Conservation (phyloP, 2,329 filamentous ascomycete genomes). For the Venturia nashicola region DNA sequence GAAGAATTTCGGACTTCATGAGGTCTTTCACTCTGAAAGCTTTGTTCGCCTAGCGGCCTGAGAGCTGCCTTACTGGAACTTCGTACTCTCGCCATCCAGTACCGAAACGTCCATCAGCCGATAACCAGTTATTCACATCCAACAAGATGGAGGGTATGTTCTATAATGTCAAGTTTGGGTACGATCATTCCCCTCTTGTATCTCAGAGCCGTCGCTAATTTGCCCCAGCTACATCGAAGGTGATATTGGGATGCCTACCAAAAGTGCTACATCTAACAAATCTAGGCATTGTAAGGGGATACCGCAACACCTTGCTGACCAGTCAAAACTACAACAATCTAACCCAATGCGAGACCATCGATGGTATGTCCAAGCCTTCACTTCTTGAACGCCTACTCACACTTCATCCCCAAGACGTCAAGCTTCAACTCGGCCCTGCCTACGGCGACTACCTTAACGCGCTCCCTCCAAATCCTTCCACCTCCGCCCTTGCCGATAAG, state of each 20-base stretch:
- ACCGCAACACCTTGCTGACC: conserved; percentile 86
- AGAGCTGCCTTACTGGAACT: not conserved
- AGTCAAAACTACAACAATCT: conserved; percentile 87
- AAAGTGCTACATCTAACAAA: not conserved
- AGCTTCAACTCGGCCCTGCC: conserved; percentile 89
- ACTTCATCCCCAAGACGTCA: conserved; percentile 57
- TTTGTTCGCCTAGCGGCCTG: not conserved
- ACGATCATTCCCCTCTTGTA: conserved; percentile 21
- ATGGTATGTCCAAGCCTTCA: conserved; percentile 48
- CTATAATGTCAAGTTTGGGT: conserved; percentile 93
- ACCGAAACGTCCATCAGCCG: not conserved
- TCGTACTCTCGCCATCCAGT: not conserved
- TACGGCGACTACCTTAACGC: conserved; percentile 95
- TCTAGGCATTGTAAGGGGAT: conserved; percentile 81
- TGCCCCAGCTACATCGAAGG: conserved; percentile 65
- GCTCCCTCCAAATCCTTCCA: conserved; percentile 92
- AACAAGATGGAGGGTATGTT: conserved; percentile 75
- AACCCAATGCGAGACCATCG: conserved; percentile 94
- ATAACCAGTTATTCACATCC: not conserved
- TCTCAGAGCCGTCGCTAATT: conserved; percentile 14
- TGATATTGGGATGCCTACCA: not conserved
- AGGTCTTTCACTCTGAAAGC: not conserved
- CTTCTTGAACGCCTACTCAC: not conserved
- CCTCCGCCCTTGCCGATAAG: conserved; percentile 84
- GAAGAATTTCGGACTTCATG: not conserved